These are phyloP conservation scores for Leucocoprinus sp. DNA, from an alignment of 768 basidiomycete species.

Conservation along the genomic window DNA sequence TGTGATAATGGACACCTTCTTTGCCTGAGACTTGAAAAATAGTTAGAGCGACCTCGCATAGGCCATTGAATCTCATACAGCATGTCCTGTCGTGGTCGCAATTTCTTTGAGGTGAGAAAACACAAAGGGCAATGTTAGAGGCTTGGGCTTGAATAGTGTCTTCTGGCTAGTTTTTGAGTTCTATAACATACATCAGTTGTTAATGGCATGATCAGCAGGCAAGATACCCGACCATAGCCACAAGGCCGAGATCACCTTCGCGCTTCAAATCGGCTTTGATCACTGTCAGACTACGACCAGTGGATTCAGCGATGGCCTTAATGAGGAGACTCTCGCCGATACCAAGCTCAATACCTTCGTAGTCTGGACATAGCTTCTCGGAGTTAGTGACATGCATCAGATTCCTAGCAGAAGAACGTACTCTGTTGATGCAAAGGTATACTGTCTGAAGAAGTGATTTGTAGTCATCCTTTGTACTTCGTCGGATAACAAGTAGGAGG, in stretches of 20 bases:
- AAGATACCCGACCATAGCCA: constrained; percentile 70
- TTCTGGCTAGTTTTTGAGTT: constrained; percentile 91
- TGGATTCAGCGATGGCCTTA: constrained; percentile 93
- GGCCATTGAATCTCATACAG: constrained; percentile 35
- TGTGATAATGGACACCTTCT: constrained; percentile 93
- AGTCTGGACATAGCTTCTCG: constrained; percentile 83
- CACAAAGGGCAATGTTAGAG: constrained; percentile 80
- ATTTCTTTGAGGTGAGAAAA: constrained; percentile 90
- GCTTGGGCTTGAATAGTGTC: constrained; percentile 90
- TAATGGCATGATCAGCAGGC: constrained; percentile 2
- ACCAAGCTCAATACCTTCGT: constrained; percentile 89
- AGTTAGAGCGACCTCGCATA: neutral
- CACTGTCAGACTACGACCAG: constrained; percentile 74
- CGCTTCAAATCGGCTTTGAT: constrained; percentile 91
- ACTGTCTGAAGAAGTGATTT: constrained; percentile 79
- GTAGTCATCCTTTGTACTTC: constrained; percentile 68
- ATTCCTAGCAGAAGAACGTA: constrained; percentile 28
- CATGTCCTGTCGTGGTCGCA: constrained; percentile 75
- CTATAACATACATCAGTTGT: constrained; percentile 32
- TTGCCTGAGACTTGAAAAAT: constrained; percentile 69
- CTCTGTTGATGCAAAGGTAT: constrained; percentile 95
- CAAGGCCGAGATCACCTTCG: constrained; percentile 91
- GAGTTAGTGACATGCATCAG: constrained; percentile 1
- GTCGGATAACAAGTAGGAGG: constrained; percentile 80
- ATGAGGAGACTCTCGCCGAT: constrained; percentile 92